phyloP scores from a whole-genome alignment of 148 eudicot genomes.

The Fallopia convolvulus region DNA sequence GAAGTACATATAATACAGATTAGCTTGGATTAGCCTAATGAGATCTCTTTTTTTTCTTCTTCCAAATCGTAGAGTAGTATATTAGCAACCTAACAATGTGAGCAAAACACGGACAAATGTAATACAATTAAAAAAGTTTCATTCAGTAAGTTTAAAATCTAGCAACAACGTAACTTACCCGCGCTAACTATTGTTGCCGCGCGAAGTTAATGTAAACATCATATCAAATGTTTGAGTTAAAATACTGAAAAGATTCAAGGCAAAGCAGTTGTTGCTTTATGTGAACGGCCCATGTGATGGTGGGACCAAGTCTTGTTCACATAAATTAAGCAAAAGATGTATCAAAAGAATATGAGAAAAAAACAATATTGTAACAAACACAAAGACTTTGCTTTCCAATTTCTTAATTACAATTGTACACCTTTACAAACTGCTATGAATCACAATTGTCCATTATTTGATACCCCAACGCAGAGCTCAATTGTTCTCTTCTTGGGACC shows the following conservation, averaged over 20 bases:
- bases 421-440: constrained; percentile 31
- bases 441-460: constrained; percentile 43
- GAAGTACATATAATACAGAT: too few relatives aligned
- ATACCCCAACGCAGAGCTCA: background rate
- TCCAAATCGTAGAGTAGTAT: too few relatives aligned
- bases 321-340: background rate
- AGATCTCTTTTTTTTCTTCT: too few relatives aligned
- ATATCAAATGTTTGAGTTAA: background rate
- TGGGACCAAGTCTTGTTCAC: background rate
- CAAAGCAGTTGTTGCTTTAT: constrained; percentile 6
- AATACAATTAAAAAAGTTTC: too few relatives aligned
- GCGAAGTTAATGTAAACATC: background rate
- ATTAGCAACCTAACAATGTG: too few relatives aligned
- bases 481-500: constrained; percentile 6
- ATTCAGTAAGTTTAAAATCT: too few relatives aligned
- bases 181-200: background rate
- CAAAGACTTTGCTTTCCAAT: constrained; percentile 27
- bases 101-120: too few relatives aligned
- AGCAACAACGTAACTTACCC: background rate
- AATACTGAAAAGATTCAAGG: background rate
- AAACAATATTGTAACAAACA: constrained; percentile 9
- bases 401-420: constrained; percentile 29
- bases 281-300: constrained; percentile 8
- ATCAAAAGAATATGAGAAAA: background rate
- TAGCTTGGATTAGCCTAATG: too few relatives aligned